Base-by-base conservation (phyloP, 1,139 yeast species). In the Yamadazyma diddensiae region DNA sequence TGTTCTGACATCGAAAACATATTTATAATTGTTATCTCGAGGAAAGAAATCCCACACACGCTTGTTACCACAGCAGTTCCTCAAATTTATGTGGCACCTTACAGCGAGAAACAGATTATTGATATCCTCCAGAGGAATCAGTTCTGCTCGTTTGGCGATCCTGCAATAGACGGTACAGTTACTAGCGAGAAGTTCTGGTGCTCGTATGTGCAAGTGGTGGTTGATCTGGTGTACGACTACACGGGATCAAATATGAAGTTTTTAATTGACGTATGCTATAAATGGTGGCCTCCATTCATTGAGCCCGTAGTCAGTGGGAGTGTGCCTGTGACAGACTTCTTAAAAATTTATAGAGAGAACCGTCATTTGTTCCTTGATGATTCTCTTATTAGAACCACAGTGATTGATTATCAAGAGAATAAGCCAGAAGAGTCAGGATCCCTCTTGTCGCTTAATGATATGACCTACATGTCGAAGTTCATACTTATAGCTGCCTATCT, bases 401-500 rank as follows among this genome's bases (percentile, higher is more conserved):
- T 65, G 6, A 34, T 42, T 11, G 62, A 59, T 29, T 62, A 49
- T 34, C 50, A 42, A 3, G 54, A 61, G 1, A 41, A 46, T 21
- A 40, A 47, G 29, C 48, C 49, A 11, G 63, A 57, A 31, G 30
- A 41, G 6, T 34, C 39, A 9, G 55, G 48, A 1, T 48, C 52
- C 21, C 50, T 53, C 2, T 24, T 42, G 6, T 29, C 44, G 12
- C 27, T 45, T 20, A 50, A 49, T 12, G 77, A 69, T 43, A 58
- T 81, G 36, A 79, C 86, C 0, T 50, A 55, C 9, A 68, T 71
- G 35, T 71, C 85, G n/a, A 79, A 79, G 49, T 79, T 65, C 46
- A 58, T 82, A 3, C 55, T 83, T 15, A 65, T 82, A 32, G 85
- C 90, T 1, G 78, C 86, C 0, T 83, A 79, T 46, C 59, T 83